Conservation (phyloP, 129 eudicot genomes). For the Cynara cardunculus region DNA sequence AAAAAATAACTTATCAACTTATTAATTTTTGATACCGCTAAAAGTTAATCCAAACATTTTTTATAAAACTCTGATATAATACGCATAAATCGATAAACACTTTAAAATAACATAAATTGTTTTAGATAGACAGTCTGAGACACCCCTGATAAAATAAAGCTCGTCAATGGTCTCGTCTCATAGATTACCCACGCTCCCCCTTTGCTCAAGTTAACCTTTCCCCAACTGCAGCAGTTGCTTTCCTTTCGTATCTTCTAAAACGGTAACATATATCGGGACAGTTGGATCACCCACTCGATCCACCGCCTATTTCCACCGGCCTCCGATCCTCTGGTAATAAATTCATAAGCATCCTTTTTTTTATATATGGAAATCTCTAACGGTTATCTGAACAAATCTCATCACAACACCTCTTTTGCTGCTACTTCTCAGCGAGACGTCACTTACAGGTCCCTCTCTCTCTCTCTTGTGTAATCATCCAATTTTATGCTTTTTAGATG, state of each 20-base stretch:
- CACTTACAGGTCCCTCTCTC: constrained; percentile 39
- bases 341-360: neutral
- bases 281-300: neutral
- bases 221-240: neutral
- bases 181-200: neutral
- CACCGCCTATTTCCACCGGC: neutral
- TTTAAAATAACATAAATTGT: too few relatives aligned
- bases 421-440: constrained; percentile 59
- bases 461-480: neutral
- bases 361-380: constrained; percentile 37
- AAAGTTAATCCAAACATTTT: too few relatives aligned
- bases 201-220: neutral
- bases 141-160: too few relatives aligned
- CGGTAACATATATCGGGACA: neutral
- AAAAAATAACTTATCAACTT: too few relatives aligned
- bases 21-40: too few relatives aligned
- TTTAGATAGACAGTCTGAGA: too few relatives aligned
- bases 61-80: too few relatives aligned
- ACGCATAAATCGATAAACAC: too few relatives aligned
- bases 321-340: neutral
- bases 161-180: neutral
- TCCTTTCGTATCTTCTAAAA: neutral
- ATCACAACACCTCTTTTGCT: constrained; percentile 31
- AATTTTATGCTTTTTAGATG: neutral
- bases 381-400: constrained; percentile 21